These are phyloP conservation scores for Helotiales sp. DNA, from an alignment of 2,329 filamentous ascomycete species.

Conservation along the genomic window DNA sequence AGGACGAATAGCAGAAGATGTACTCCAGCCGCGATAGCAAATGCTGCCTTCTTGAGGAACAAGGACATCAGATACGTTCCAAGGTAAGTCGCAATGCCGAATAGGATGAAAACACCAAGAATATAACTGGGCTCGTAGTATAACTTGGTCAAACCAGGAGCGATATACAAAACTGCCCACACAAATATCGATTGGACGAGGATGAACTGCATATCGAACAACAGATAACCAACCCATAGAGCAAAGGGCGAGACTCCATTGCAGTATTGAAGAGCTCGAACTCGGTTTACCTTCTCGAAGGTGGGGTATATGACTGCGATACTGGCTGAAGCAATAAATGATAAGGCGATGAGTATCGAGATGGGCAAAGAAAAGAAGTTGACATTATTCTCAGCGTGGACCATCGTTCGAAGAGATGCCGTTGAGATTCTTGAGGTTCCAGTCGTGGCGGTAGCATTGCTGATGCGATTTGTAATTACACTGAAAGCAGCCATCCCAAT, in stretches of 20 bases:
- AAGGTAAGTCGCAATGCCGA: slow-evolving; percentile 31
- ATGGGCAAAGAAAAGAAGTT: slow-evolving; percentile 18
- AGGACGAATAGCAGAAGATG: slow-evolving; percentile 42
- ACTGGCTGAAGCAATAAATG: slow-evolving; percentile 25
- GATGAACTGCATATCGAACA: slow-evolving; percentile 32
- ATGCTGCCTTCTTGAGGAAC: slow-evolving; percentile 29
- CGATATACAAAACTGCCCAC: slow-evolving; percentile 24
- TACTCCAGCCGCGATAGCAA: slow-evolving; percentile 28
- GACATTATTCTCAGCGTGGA: slow-evolving; percentile 14
- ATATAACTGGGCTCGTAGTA: slow-evolving; percentile 26
- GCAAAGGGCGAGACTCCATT: slow-evolving; percentile 31
- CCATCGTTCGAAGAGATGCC: slow-evolving; percentile 16
- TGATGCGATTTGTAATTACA: slow-evolving; percentile 27
- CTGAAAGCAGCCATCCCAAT: slow-evolving; percentile 17
- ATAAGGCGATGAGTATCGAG: slow-evolving; percentile 21
- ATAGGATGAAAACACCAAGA: slow-evolving; percentile 28
- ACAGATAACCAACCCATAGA: slow-evolving; percentile 29
- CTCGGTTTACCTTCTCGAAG: slow-evolving; percentile 28
- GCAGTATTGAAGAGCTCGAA: slow-evolving; percentile 30
- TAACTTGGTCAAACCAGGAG: slow-evolving; percentile 15
- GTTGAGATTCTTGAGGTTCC: slow-evolving; percentile 16
- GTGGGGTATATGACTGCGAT: slow-evolving; percentile 31
- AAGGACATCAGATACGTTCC: slow-evolving; percentile 29
- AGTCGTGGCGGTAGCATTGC: slow-evolving; percentile 20
- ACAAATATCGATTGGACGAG: slow-evolving; percentile 26